Evolutionary conservation across 2,329 filamentous ascomycete genomes (phyloP).

Genomic region (Talaromyces marneffei): DNA sequence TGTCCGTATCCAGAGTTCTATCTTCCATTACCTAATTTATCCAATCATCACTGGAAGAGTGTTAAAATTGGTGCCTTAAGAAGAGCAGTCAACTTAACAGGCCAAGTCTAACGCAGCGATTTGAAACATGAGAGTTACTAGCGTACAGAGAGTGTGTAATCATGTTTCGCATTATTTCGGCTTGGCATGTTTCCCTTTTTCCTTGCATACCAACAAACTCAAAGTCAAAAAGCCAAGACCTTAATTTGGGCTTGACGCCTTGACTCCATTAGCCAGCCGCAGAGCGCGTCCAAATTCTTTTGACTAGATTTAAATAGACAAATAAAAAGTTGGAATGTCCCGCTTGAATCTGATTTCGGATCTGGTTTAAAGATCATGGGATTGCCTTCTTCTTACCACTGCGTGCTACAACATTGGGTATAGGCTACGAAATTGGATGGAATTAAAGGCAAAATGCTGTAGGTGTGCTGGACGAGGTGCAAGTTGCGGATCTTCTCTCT

Average conservation of each 20-base stretch:
- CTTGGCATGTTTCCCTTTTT: neutral
- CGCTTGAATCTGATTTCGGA: neutral
- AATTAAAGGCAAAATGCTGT: neutral
- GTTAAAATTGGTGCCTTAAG: too few relatives aligned
- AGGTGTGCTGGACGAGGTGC: neutral
- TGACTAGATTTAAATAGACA: neutral
- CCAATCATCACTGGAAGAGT: too few relatives aligned
- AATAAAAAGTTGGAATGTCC: constrained; percentile 1
- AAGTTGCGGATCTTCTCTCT: neutral
- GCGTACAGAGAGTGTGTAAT: too few relatives aligned
- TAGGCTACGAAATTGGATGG: neutral
- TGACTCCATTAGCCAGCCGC: neutral
- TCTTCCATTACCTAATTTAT: too few relatives aligned
- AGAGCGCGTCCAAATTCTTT: neutral
- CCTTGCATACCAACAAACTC: neutral
- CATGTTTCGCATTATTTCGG: too few relatives aligned
- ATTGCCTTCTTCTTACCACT: neutral
- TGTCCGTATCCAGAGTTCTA: too few relatives aligned
- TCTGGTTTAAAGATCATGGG: neutral
- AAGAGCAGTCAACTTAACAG: too few relatives aligned
- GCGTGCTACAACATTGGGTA: neutral
- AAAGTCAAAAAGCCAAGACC: neutral
- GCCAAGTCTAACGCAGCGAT: too few relatives aligned
- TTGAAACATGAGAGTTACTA: too few relatives aligned
- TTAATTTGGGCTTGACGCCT: neutral